These are phyloP conservation scores for Candida fluviatilis DNA, from an alignment of 805 yeast species.

Conservation along the genomic window DNA sequence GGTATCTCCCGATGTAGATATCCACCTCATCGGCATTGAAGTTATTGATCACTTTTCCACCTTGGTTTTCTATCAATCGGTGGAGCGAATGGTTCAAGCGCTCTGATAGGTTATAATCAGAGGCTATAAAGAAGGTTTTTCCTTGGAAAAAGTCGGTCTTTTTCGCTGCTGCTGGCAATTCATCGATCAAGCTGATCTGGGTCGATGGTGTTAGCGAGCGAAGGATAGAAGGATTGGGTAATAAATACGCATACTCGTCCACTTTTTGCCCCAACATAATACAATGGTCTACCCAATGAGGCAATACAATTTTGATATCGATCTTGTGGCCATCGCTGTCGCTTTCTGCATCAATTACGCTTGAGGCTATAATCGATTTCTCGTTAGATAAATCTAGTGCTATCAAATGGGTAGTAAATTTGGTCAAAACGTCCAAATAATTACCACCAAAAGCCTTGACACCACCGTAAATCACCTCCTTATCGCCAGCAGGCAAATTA, in stretches of 20 bases:
- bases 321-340: conserved; percentile 24
- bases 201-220: conserved; percentile 7
- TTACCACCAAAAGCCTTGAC: conserved; percentile 77
- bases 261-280: conserved; percentile 47
- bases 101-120: conserved; percentile 53
- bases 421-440: conserved; percentile 56
- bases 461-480: conserved; percentile 64
- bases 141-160: conserved; percentile 31
- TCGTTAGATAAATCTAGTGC: conserved; percentile 52
- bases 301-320: conserved; percentile 59
- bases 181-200: conserved; percentile 2
- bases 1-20: conserved; percentile 56
- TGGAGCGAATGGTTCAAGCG: conserved; percentile 36
- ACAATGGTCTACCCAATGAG: conserved; percentile 79
- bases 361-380: conserved; percentile 53
- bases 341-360: conserved; percentile 16
- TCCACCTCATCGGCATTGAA: conserved; percentile 20
- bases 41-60: conserved; percentile 44
- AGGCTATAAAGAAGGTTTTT: conserved; percentile 47
- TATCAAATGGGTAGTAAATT: conserved; percentile 75
- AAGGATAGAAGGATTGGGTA: conserved; percentile 27
- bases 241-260: conserved; percentile 50
- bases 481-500: conserved; percentile 52
- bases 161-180: background rate
- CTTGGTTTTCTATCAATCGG: conserved; percentile 45